Percentiles rank a stretch among this genome's conserved stretches.
Evolutionary conservation across 1,284 basidiomycete species (phyloP).

Genomic region (Takashimella koratensis): DNA sequence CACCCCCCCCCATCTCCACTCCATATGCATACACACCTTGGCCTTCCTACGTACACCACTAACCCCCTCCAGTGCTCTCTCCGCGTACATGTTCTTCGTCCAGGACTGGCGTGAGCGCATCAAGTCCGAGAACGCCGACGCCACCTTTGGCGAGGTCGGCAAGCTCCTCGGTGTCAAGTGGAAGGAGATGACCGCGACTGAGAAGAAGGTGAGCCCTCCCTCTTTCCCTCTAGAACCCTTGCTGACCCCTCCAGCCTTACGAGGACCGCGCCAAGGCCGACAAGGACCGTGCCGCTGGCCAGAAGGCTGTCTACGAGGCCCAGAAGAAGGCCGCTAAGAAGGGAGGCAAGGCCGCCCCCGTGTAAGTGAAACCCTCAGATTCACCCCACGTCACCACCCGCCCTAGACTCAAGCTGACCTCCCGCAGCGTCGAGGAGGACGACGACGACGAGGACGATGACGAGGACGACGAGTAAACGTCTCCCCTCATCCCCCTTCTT

Average conservation of each 20-base stretch:
- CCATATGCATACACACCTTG: neutral
- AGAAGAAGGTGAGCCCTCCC: conserved; percentile 67
- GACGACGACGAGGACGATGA: conserved; percentile 25
- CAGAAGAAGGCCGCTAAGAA: conserved; percentile 22
- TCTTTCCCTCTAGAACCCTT: conserved; percentile 2
- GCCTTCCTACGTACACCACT: neutral
- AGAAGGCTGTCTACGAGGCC: conserved; percentile 52
- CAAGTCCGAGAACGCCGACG: conserved; percentile 92
- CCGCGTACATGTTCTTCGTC: conserved; percentile 98
- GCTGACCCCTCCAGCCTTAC: conserved; percentile 69
- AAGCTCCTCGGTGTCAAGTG: conserved; percentile 84
- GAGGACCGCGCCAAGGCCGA: conserved; percentile 78
- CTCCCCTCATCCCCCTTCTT: neutral
- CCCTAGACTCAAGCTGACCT: neutral
- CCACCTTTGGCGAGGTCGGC: conserved; percentile 87
- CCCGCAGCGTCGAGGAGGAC: neutral
- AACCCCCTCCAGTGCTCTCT: conserved; percentile 60
- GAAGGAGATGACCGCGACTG: conserved; percentile 77
- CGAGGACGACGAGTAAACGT: conserved; percentile 29
- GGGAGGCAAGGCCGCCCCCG: conserved; percentile 3
- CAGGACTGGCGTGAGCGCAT: conserved; percentile 93
- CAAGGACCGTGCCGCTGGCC: conserved; percentile 65
- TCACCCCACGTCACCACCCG: neutral
- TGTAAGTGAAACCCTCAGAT: neutral
- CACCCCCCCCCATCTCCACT: neutral